Percentiles rank a stretch among this genome's conserved stretches.
phyloP scores from a whole-genome alignment of 2,329 filamentous ascomycete genomes.

The Sporothrix protearum region DNA sequence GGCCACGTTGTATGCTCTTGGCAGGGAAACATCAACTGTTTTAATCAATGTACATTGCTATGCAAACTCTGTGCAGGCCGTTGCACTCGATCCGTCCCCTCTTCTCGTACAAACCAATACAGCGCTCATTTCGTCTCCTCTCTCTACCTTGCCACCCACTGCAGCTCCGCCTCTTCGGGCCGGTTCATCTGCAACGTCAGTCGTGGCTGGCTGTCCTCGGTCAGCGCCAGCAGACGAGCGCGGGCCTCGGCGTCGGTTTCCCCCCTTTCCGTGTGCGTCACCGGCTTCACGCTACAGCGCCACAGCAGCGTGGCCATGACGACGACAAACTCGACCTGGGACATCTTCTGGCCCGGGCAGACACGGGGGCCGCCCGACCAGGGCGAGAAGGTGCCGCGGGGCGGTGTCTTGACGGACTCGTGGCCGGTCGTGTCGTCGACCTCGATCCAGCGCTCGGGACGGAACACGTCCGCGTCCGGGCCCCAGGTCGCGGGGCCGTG shows the following conservation, averaged over 20 bases:
- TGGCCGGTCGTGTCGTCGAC: slow-evolving; percentile 22
- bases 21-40: neutral
- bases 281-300: slow-evolving; percentile 29
- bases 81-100: too few relatives aligned
- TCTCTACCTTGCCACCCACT: slow-evolving; percentile 21
- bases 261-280: slow-evolving; percentile 23
- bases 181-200: slow-evolving; percentile 36
- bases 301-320: slow-evolving; percentile 43
- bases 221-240: slow-evolving; percentile 29
- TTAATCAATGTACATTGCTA: neutral
- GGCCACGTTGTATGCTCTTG: neutral
- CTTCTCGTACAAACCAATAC: neutral
- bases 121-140: too few relatives aligned
- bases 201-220: slow-evolving; percentile 31
- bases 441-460: slow-evolving; percentile 41
- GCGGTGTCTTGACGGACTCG: slow-evolving; percentile 25
- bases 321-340: slow-evolving; percentile 53
- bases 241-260: slow-evolving; percentile 31
- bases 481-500: slow-evolving; percentile 32
- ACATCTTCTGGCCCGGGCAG: slow-evolving; percentile 53
- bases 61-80: neutral
- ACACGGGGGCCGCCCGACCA: slow-evolving; percentile 49
- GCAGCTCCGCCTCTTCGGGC: slow-evolving; percentile 27
- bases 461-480: slow-evolving; percentile 38
- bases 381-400: slow-evolving; percentile 43